Base-by-base conservation (phyloP, 2,329 filamentous ascomycete species). In the Monosporascus sp. region DNA sequence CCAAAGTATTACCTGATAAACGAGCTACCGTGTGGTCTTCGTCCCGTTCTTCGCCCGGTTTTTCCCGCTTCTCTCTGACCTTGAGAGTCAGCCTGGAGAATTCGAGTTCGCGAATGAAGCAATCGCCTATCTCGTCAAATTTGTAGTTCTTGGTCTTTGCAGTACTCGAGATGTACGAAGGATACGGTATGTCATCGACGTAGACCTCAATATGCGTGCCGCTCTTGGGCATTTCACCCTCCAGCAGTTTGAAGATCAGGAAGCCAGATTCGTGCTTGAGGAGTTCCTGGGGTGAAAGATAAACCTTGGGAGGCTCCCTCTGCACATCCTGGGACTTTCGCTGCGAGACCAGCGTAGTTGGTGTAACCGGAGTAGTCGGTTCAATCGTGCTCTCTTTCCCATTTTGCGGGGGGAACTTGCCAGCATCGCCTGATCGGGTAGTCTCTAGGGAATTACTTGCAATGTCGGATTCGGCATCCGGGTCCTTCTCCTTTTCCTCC, bases 71-170 rank as follows among this genome's bases (percentile, higher is more conserved):
- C 64, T 93, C 88, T 44, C 90, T 85, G 47, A 97, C 79, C 53
- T 91, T 89, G 58, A 99, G 80, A 0, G 92, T 97, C 54, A 99
- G 84, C 60, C 88, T 89, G 3, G 94, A 99, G 62, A 97, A 92
- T 59, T 99, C 95, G n/a, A 99, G 80, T 70, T 99, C 94, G 56
- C 94, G 90, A 55, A 99, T 89, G 72, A 99, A 91, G 51, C 91
- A 94, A 71, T 99, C 94, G 48, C 93, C 92, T 65, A 92, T 91
- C 72, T 99, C 94, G 61, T 94, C 89, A 70, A 97, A 90, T 50
- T 83, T 88, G 65, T 85, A 81, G 11, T 79, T 74, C 61, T 79
- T 86, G 41, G 78, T 81, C 64, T 83, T 85, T 34, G 91, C 86
- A 58, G 85, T 90, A 1, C 88, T 84, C 11, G 91, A 95, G 2